Conservation (phyloP, 805 yeast species). For the Wickerhamiella lipophila region DNA sequence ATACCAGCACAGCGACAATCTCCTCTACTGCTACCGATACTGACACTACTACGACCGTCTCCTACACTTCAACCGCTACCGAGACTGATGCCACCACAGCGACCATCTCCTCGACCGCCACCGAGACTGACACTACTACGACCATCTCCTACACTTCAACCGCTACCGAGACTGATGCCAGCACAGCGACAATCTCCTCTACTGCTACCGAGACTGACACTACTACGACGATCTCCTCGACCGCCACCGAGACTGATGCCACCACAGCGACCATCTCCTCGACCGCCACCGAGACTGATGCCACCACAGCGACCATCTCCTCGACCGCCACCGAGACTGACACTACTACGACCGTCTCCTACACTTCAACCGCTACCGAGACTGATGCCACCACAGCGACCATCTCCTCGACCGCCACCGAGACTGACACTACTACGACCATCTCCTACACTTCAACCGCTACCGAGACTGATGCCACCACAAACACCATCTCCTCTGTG, state of each 20-base stretch:
- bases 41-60: not conserved
- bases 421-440: not conserved
- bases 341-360: not conserved
- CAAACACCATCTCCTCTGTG: no score
- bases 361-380: not conserved
- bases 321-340: not conserved
- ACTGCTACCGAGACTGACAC: not conserved
- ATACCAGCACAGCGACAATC: not conserved
- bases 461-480: no score
- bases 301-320: not conserved
- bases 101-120: not conserved
- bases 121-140: not conserved
- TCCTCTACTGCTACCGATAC: not conserved
- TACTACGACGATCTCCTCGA: not conserved
- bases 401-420: not conserved
- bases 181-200: not conserved
- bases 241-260: not conserved
- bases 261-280: not conserved
- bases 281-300: not conserved
- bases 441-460: no score
- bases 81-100: not conserved
- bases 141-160: not conserved
- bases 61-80: not conserved
- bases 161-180: not conserved
- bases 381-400: not conserved